These are phyloP conservation scores for Ganoderma lingzhi DNA, from an alignment of 1,284 basidiomycete species.

Conservation along the genomic window DNA sequence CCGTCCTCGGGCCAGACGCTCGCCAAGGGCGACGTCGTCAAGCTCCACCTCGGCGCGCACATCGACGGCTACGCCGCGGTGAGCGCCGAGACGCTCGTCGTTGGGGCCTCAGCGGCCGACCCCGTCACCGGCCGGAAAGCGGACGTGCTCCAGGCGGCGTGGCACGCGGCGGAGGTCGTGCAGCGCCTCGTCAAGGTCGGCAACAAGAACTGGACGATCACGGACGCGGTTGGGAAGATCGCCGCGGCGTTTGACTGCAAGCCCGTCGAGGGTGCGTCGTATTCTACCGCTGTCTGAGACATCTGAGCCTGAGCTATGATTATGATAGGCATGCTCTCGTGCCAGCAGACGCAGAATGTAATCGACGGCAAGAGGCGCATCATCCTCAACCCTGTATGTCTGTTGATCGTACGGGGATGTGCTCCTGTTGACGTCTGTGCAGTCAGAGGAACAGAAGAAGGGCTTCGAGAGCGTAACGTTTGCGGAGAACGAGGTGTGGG, in stretches of 20 bases:
- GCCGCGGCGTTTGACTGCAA: constrained; percentile 83
- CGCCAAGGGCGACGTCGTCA: constrained; percentile 93
- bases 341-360: constrained; percentile 91
- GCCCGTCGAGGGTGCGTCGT: constrained; percentile 84
- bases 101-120: constrained; percentile 76
- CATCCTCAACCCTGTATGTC: constrained; percentile 80
- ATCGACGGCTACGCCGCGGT: constrained; percentile 95
- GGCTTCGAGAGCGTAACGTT: constrained; percentile 88
- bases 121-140: constrained; percentile 89
- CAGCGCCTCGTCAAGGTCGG: constrained; percentile 89
- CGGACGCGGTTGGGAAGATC: constrained; percentile 84
- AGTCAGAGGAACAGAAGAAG: constrained; percentile 78
- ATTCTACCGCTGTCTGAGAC: not conserved
- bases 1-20: constrained; percentile 71
- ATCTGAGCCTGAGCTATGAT: not conserved
- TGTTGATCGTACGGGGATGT: not conserved
- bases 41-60: constrained; percentile 95
- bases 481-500: constrained; percentile 96
- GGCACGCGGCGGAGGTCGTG: constrained; percentile 91
- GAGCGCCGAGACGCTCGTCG: constrained; percentile 90
- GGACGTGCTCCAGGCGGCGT: constrained; percentile 94
- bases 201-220: constrained; percentile 95
- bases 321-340: constrained; percentile 83
- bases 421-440: constrained; percentile 11
- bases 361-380: constrained; percentile 98